Conservation (phyloP, 441 rosid species). For the Gossypium gossypioides region DNA sequence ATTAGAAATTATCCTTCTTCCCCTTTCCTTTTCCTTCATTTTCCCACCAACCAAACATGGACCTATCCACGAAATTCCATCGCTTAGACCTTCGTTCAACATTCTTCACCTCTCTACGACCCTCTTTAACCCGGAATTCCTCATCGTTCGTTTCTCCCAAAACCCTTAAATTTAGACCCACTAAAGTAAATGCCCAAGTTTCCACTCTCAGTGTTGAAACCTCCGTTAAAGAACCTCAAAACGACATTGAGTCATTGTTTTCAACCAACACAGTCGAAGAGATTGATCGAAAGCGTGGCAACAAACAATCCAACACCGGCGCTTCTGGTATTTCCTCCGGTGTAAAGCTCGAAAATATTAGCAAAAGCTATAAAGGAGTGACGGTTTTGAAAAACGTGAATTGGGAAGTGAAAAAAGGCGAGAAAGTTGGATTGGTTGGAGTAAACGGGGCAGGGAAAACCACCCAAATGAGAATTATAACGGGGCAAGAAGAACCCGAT, state of each 20-base stretch:
- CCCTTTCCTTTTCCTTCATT: not conserved
- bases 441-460: constrained; percentile 94
- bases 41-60: constrained; percentile 38
- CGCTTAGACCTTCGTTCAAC: constrained; percentile 48
- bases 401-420: constrained; percentile 90
- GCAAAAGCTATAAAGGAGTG: constrained; percentile 71
- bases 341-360: constrained; percentile 66
- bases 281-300: constrained; percentile 26
- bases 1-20: not conserved
- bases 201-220: constrained; percentile 53
- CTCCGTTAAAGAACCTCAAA: constrained; percentile 29
- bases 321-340: constrained; percentile 77
- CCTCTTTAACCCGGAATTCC: constrained; percentile 20
- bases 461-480: constrained; percentile 76
- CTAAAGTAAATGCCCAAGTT: constrained; percentile 30
- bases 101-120: constrained; percentile 36
- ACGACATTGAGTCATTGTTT: constrained; percentile 67
- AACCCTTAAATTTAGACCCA: constrained; percentile 24
- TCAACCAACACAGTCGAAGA: constrained; percentile 29
- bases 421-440: constrained; percentile 85
- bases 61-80: constrained; percentile 49
- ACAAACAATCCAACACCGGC: constrained; percentile 32
- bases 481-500: constrained; percentile 78
- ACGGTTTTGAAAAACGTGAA: constrained; percentile 67
- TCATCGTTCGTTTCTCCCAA: constrained; percentile 8